Evolutionary conservation across 768 basidiomycete genomes (phyloP).

Genomic region (Cyathus striatus): DNA sequence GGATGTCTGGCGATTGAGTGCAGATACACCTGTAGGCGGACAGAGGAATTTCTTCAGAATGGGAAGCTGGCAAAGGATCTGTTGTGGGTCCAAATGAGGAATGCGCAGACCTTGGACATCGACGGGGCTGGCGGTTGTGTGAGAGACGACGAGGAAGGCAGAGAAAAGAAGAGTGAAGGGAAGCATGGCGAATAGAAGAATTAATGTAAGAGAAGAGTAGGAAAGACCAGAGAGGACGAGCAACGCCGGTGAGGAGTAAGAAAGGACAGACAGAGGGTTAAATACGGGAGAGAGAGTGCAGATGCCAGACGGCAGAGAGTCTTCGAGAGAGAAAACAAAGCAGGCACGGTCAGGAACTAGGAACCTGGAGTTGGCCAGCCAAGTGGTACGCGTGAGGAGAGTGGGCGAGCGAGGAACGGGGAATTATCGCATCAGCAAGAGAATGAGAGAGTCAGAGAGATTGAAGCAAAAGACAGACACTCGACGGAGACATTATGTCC

Average conservation of each 20-base stretch:
- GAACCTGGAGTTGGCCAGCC: no score
- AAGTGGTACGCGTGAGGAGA: no score
- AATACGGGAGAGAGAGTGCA: not conserved
- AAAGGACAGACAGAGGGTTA: slow-evolving; percentile 7
- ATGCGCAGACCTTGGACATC: slow-evolving; percentile 23
- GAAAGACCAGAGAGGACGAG: not conserved
- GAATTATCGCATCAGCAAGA: no score
- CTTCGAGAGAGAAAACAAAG: no score
- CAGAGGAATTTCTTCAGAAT: slow-evolving; percentile 37
- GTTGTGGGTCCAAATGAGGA: slow-evolving; percentile 29
- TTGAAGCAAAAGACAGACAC: no score
- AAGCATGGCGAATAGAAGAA: slow-evolving; percentile 13
- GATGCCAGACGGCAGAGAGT: no score
- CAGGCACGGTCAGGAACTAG: not conserved
- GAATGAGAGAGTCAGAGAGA: no score
- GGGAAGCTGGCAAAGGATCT: slow-evolving; percentile 42
- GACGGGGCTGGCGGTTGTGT: not conserved
- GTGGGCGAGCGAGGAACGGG: no score
- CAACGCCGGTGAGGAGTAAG: slow-evolving; percentile 48
- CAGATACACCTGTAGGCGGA: slow-evolving; percentile 24
- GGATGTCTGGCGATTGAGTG: slow-evolving; percentile 33
- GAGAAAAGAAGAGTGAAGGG: slow-evolving; percentile 23
- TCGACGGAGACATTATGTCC: no score
- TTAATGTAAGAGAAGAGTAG: slow-evolving; percentile 6
- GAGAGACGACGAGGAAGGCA: slow-evolving; percentile 21